Evolutionary conservation across 2,329 filamentous ascomycete species (phyloP).

Genomic region (Colletotrichum orchidophilum): DNA sequence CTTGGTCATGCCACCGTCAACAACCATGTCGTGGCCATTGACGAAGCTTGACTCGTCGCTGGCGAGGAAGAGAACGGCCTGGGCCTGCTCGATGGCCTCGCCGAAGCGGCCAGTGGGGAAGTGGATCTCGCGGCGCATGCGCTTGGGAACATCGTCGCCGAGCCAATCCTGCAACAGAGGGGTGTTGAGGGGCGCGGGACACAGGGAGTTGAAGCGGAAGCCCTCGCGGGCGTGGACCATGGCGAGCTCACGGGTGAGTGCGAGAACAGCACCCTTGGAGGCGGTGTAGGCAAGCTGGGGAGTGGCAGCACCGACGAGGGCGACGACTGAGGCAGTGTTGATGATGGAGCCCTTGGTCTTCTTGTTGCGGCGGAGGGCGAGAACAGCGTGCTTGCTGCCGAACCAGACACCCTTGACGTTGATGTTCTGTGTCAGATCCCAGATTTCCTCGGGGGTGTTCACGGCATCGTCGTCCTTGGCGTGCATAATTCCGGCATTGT

Average conservation of each 20-base stretch:
- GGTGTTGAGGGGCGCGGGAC: constrained; percentile 91
- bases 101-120: constrained; percentile 90
- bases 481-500: constrained; percentile 98
- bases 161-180: constrained; percentile 93
- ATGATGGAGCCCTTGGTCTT: constrained; percentile 87
- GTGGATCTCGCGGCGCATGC: constrained; percentile 84
- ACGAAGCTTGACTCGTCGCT: constrained; percentile 91
- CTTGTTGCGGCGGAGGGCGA: constrained; percentile 79
- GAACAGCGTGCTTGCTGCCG: constrained; percentile 89
- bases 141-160: constrained; percentile 85
- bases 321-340: constrained; percentile 92
- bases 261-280: constrained; percentile 91
- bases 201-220: constrained; percentile 89
- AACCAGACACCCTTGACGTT: constrained; percentile 99
- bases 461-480: constrained; percentile 81
- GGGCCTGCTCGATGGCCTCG: constrained; percentile 92
- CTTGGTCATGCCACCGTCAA: constrained; percentile 96
- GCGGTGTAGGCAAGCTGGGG: constrained; percentile 94
- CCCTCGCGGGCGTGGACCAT: constrained; percentile 92
- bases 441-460: constrained; percentile 87
- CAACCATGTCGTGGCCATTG: constrained; percentile 91
- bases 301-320: constrained; percentile 85
- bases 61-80: constrained; percentile 87
- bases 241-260: constrained; percentile 88
- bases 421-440: constrained; percentile 92